Conservation (phyloP, 2,329 filamentous ascomycete species). For the Graphilbum ipis-grandicollis region DNA sequence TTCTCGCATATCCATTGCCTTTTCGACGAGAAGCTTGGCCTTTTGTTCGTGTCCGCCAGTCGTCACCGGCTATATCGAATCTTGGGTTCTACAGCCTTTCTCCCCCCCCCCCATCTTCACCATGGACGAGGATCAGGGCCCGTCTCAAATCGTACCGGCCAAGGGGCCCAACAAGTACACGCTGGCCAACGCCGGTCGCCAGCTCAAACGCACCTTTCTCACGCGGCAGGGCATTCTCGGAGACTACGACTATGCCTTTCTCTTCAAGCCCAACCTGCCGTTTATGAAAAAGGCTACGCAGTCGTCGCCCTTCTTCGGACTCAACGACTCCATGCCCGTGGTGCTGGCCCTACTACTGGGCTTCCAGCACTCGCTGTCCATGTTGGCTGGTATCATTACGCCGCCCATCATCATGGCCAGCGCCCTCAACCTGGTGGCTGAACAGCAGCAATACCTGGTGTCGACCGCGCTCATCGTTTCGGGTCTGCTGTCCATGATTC, state of each 20-base stretch:
- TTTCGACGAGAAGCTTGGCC: no score
- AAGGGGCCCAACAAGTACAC: constrained; percentile 9
- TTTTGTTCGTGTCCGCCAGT: not conserved
- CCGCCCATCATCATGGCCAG: constrained; percentile 57
- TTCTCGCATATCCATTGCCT: no score
- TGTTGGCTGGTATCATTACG: constrained; percentile 61
- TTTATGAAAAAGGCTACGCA: constrained; percentile 50
- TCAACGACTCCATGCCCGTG: constrained; percentile 62
- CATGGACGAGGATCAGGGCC: constrained; percentile 41
- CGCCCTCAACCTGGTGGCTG: constrained; percentile 41
- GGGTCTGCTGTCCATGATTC: constrained; percentile 54
- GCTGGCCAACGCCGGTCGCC: constrained; percentile 14
- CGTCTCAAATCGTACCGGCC: constrained; percentile 29
- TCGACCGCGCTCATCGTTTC: constrained; percentile 66
- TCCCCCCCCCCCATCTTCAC: not conserved
- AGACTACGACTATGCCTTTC: constrained; percentile 76
- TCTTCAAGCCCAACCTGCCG: constrained; percentile 68
- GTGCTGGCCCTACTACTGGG: constrained; percentile 57
- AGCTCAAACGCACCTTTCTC: constrained; percentile 25
- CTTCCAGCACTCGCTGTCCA: constrained; percentile 63
- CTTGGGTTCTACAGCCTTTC: not conserved
- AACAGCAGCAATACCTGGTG: constrained; percentile 58
- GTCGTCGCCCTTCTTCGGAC: constrained; percentile 68
- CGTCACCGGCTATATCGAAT: no score
- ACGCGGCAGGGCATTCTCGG: constrained; percentile 62